Conservation (phyloP, 768 basidiomycete species). For the Leccinum pellstonianum region DNA sequence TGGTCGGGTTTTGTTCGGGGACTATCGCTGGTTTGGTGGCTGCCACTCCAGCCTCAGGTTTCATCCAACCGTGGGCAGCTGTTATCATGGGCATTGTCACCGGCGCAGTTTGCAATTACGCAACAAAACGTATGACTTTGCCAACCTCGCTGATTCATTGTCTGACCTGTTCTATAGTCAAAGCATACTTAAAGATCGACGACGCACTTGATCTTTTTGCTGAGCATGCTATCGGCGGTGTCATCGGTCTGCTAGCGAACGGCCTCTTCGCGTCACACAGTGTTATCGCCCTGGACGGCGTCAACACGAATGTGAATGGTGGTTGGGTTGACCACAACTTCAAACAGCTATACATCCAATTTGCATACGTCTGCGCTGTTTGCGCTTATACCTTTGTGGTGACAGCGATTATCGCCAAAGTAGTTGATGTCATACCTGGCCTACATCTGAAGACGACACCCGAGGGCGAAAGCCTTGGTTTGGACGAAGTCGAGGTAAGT, state of each 20-base stretch:
- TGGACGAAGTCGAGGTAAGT: slow-evolving; percentile 71
- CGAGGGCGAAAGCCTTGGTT: slow-evolving; percentile 59
- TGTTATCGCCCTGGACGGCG: slow-evolving; percentile 68
- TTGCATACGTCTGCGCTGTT: slow-evolving; percentile 60
- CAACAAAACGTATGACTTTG: slow-evolving; percentile 64
- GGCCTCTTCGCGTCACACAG: slow-evolving; percentile 69
- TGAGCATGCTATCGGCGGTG: slow-evolving; percentile 84
- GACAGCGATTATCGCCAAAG: slow-evolving; percentile 60
- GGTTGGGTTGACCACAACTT: slow-evolving; percentile 78
- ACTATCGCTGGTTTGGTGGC: slow-evolving; percentile 88
- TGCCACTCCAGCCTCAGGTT: slow-evolving; percentile 87
- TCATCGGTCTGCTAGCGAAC: slow-evolving; percentile 70
- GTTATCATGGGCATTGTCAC: slow-evolving; percentile 73
- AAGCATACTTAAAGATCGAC: slow-evolving; percentile 69
- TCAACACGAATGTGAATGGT: slow-evolving; percentile 50
- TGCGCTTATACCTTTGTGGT: slow-evolving; percentile 60
- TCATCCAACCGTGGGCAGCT: slow-evolving; percentile 72
- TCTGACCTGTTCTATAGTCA: slow-evolving; percentile 46
- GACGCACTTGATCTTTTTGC: slow-evolving; percentile 93
- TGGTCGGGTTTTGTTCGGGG: slow-evolving; percentile 89
- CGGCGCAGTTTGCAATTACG: slow-evolving; percentile 77
- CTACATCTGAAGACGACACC: slow-evolving; percentile 51
- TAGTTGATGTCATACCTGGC: slow-evolving; percentile 56
- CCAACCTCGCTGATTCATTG: background rate
- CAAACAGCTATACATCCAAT: slow-evolving; percentile 78